Percentiles rank a stretch among this genome's conserved stretches.
phyloP scores from a whole-genome alignment of 2,329 filamentous ascomycete genomes.

The Dothideomycetes sp. region DNA sequence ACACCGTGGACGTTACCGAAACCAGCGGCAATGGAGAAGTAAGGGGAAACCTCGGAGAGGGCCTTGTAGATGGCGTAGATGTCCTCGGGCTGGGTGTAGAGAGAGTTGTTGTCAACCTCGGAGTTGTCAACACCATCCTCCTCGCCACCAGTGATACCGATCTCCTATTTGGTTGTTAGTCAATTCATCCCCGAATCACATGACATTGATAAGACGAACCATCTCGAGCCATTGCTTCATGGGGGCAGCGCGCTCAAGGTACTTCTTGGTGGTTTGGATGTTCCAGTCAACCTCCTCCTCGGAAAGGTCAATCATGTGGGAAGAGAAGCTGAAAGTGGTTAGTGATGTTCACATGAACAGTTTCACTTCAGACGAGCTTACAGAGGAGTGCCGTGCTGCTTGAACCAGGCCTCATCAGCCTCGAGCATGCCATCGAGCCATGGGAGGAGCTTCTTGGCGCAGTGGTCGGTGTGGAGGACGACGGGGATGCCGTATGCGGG shows the following conservation, averaged over 20 bases:
- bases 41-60: conserved; percentile 74
- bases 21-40: conserved; percentile 96
- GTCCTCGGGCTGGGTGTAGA: conserved; percentile 97
- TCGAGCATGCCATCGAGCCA: conserved; percentile 96
- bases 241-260: conserved; percentile 86
- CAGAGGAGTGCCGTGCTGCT: conserved; percentile 80
- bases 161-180: conserved; percentile 41
- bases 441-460: conserved; percentile 97
- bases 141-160: conserved; percentile 92
- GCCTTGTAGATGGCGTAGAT: conserved; percentile 86
- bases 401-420: conserved; percentile 91
- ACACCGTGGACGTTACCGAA: conserved; percentile 99
- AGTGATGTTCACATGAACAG: background rate
- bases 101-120: conserved; percentile 87
- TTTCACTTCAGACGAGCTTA: too few relatives aligned
- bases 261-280: conserved; percentile 81
- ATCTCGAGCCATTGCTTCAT: conserved; percentile 99
- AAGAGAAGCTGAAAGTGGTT: conserved; percentile 50
- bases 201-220: conserved; percentile 38
- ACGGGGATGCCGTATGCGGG: conserved; percentile 83
- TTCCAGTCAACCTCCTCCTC: conserved; percentile 88
- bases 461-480: conserved; percentile 94
- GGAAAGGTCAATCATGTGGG: conserved; percentile 97
- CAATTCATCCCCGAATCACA: background rate
- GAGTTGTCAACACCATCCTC: conserved; percentile 99